These are phyloP conservation scores for Pseudogymnoascus sp. DNA, from an alignment of 2,329 filamentous ascomycete genomes.

Conservation along the genomic window DNA sequence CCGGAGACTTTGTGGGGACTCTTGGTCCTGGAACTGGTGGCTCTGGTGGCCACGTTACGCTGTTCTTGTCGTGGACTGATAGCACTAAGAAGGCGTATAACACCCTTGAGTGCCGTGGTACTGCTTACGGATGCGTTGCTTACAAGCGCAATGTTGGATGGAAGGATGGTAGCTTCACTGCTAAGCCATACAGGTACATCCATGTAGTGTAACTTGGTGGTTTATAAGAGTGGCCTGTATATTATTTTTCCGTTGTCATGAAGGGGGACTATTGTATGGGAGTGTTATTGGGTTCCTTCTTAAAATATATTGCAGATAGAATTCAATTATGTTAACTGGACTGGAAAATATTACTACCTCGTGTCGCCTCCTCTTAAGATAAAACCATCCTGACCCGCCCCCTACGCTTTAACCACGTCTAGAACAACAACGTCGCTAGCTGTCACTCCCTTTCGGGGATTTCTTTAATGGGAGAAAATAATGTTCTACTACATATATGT, in stretches of 20 bases:
- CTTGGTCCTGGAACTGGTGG: not conserved
- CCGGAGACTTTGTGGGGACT: constrained; percentile 3
- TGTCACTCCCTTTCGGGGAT: too few species aligned
- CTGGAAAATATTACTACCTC: not conserved
- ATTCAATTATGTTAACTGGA: not conserved
- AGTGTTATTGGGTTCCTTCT: not conserved
- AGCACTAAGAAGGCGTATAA: not conserved
- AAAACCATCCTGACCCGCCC: not conserved
- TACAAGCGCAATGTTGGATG: not conserved
- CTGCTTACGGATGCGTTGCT: not conserved
- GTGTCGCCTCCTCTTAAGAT: not conserved
- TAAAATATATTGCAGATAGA: not conserved
- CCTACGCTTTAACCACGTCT: too few species aligned
- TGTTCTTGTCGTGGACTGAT: constrained; percentile 1
- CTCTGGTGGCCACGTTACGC: not conserved
- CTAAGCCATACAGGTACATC: constrained; percentile 1
- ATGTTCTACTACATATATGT: too few species aligned
- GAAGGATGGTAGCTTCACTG: not conserved
- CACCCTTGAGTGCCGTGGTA: not conserved
- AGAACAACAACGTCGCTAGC: too few species aligned
- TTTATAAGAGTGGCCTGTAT: not conserved
- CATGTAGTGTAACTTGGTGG: not conserved
- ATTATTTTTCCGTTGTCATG: not conserved
- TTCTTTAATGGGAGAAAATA: too few species aligned
- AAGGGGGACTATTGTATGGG: not conserved